A percentile compares a stretch with the other conserved stretches of the same genome.
Evolutionary conservation across 257 asterid species (phyloP).

Genomic region (Penstemon eatonii): DNA sequence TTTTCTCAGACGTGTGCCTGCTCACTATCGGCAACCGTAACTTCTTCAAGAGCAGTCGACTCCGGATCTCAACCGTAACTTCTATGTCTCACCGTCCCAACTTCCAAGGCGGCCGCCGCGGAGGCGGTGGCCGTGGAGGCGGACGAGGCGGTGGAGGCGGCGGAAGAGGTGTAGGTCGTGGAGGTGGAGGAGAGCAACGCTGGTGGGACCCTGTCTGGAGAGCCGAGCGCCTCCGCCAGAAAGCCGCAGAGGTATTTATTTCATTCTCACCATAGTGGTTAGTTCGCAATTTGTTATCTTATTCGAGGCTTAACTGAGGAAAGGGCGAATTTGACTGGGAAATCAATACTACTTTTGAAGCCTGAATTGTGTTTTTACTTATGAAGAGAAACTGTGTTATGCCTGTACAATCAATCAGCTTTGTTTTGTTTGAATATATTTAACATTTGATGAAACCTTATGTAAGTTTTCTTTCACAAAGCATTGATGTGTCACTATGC

Average conservation of each 20-base stretch:
- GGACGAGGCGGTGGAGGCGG: constrained; percentile 50
- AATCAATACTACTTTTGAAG: constrained; percentile 3
- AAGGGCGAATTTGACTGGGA: neutral
- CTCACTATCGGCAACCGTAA: constrained; percentile 9
- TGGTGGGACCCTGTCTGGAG: constrained; percentile 99
- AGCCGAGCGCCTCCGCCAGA: constrained; percentile 87
- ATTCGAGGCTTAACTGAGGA: neutral
- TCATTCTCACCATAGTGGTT: neutral
- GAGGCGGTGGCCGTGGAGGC: constrained; percentile 44
- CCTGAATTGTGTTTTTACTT: constrained; percentile 5
- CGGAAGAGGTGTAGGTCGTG: constrained; percentile 48
- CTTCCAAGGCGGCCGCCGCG: constrained; percentile 73
- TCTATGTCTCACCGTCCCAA: constrained; percentile 84
- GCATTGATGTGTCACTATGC: constrained; percentile 24
- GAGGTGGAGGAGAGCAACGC: constrained; percentile 83
- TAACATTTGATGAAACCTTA: neutral
- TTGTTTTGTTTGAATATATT: neutral
- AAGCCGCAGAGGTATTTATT: constrained; percentile 65
- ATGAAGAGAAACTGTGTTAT: neutral
- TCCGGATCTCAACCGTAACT: constrained; percentile 35
- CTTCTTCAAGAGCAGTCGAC: neutral
- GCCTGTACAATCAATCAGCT: neutral
- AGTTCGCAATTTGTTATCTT: neutral
- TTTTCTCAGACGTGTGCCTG: constrained; percentile 16
- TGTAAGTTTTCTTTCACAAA: constrained; percentile 18